Base-by-base conservation (phyloP, 805 yeast genomes). In the Zygoascus flipseniorum region DNA sequence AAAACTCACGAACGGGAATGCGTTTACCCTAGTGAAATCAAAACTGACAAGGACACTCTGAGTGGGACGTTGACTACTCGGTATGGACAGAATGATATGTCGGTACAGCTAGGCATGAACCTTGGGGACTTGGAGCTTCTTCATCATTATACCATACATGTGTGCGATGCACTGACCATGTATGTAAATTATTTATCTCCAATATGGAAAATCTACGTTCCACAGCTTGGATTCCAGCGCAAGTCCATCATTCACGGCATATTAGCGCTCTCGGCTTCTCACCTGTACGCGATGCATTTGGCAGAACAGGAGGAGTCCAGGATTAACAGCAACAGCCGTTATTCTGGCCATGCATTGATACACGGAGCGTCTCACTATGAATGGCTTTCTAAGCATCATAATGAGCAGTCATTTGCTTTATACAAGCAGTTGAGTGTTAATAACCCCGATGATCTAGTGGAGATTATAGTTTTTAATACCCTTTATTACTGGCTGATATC, bases 1-100 rank as follows among this genome's bases (percentile, higher is more conserved):
- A 26, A 31, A 18, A 52, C 55, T 6, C 53, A 56, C 9, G 46
- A 48, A 1, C 31, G 54, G n/a, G 41, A 31, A 20, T 57, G 60
- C 42, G 48, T 44, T 20, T 57, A 57, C 43, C 45, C 54, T 3
- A n/a, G 47, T 43, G 47, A 44, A 47, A 35, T 47, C 31, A 47
- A 23, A 3, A 41, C 13, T 1, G 16, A 35, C 16, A 35, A 35
- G 39, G 39, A 35, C 16, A 5, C 16, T 35, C 2, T n/a, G 16
- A 13, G 5, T 5, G 35, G 18, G 11, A 28, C 50, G 13, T 10
- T 47, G 50, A 32, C 50, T 31, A 19, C 35, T 28, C 32, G 20
- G 41, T 37, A 19, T n/a, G 23, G 42, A 9, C 42, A 23, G 19
- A 20, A 45, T 5, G 31, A 32, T 5, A 23, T 41, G 52, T 19